Evolutionary conservation across 805 yeast species (phyloP).

Genomic region (Metschnikowia lunata): DNA sequence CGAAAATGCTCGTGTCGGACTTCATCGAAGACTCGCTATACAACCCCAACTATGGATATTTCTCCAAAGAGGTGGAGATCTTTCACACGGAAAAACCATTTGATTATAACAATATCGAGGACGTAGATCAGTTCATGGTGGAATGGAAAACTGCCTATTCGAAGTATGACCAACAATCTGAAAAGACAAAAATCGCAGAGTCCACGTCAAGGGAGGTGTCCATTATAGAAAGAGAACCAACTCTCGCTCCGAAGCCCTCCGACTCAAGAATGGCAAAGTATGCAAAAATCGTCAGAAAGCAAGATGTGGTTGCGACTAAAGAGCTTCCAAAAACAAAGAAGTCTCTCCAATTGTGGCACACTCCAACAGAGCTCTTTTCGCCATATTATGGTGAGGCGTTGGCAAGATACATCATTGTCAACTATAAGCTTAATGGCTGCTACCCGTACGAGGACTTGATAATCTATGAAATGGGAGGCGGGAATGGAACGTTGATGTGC

Average conservation of each 20-base stretch:
- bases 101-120: slow-evolving; percentile 51
- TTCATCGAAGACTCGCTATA: slow-evolving; percentile 83
- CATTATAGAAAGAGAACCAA: slow-evolving; percentile 6
- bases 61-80: slow-evolving; percentile 72
- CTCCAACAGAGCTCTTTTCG: slow-evolving; percentile 81
- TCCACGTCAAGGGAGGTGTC: slow-evolving; percentile 1
- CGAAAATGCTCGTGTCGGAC: slow-evolving; percentile 71
- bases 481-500: slow-evolving; percentile 81
- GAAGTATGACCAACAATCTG: slow-evolving; percentile 37
- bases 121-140: slow-evolving; percentile 66
- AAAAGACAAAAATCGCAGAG: background rate
- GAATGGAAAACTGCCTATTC: slow-evolving; percentile 62
- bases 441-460: slow-evolving; percentile 69
- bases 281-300: slow-evolving; percentile 24
- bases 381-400: slow-evolving; percentile 84
- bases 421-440: slow-evolving; percentile 57
- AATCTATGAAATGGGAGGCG: slow-evolving; percentile 87
- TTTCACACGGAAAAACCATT: slow-evolving; percentile 66
- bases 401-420: slow-evolving; percentile 71
- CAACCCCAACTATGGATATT: slow-evolving; percentile 80
- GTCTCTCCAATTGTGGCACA: slow-evolving; percentile 77
- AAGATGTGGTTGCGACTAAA: slow-evolving; percentile 17
- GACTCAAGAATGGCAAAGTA: slow-evolving; percentile 22
- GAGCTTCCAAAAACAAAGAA: slow-evolving; percentile 19
- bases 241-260: slow-evolving; percentile 6